Base-by-base conservation (phyloP, 2,329 filamentous ascomycete genomes). In the Scedosporium apiospermum region DNA sequence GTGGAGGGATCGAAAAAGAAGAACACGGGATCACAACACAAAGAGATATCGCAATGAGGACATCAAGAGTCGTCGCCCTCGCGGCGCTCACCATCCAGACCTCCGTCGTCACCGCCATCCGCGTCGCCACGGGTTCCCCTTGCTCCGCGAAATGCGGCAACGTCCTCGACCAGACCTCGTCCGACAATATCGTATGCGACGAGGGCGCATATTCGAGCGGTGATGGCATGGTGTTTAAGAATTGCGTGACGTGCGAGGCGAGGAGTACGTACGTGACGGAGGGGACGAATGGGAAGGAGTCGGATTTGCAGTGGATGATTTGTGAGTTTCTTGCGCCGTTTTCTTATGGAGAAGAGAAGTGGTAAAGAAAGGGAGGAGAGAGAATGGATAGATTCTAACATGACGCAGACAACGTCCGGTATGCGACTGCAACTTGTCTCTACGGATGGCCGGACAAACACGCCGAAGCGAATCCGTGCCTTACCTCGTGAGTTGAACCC, bases 361-460 rank as follows among this genome's bases (percentile, higher is more conserved):
- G n/a, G n/a, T n/a, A n/a, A 7, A 18, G 26, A 14, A n/a, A n/a
- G n/a, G n/a, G n/a, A n/a, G n/a, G n/a, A n/a, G n/a, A n/a, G n/a
- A n/a, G n/a, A n/a, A n/a, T n/a, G n/a, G n/a, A n/a, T n/a, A n/a
- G n/a, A n/a, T 46, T 27, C 30, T 34, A 42, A 60, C 9, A 46
- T 7, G 41, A 14, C 6, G 10, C 46, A 86, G 83, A 86, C 65
- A 87, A 87, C 66, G 66, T 86, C 61, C 78, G 85, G 68, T 86
- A 79, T 67, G 76, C 82, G 5, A 66, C 80, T 1, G 80, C 80
- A 1, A 79, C 79, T 67, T 88, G 85, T 67, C 67, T 87, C 0
- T 87, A 78, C 64, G 80, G 80, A 2, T 70, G 72, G 5, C 78
- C 79, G 0, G 71, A 75, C 34, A 67, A 74, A 1, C 66, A 76